A percentile compares a stretch with the other conserved stretches of the same genome.
phyloP scores from a whole-genome alignment of 2,329 filamentous ascomycete genomes.

The Xylaria sp. region DNA sequence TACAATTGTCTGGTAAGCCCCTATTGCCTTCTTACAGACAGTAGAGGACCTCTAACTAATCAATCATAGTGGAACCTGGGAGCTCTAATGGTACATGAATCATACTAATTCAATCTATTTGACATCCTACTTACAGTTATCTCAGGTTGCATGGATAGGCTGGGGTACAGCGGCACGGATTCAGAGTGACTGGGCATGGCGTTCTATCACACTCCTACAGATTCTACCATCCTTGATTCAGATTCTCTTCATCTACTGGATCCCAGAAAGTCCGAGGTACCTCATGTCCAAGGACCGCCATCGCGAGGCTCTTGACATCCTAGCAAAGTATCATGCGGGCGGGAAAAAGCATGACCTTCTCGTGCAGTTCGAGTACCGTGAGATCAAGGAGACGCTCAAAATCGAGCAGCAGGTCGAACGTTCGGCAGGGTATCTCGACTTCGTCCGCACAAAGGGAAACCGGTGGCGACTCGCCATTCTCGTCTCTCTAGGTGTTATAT shows the following conservation, averaged over 20 bases:
- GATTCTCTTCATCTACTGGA: slow-evolving; percentile 72
- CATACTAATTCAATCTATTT: not conserved
- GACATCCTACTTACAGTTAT: slow-evolving; percentile 5
- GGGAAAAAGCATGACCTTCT: slow-evolving; percentile 68
- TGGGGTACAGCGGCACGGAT: slow-evolving; percentile 71
- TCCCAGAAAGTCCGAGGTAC: slow-evolving; percentile 76
- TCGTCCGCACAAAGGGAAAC: slow-evolving; percentile 72
- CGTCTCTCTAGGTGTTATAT: slow-evolving; percentile 72
- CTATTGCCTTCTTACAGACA: not conserved
- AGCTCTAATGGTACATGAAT: slow-evolving; percentile 52
- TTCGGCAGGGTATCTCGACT: slow-evolving; percentile 67
- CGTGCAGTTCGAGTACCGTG: slow-evolving; percentile 73
- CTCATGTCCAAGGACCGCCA: slow-evolving; percentile 72
- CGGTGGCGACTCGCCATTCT: slow-evolving; percentile 71
- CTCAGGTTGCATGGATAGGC: slow-evolving; percentile 67
- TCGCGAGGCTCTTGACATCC: slow-evolving; percentile 69
- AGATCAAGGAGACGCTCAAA: slow-evolving; percentile 73
- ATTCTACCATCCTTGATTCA: slow-evolving; percentile 70
- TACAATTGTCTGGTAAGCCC: slow-evolving; percentile 68
- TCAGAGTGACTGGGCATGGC: slow-evolving; percentile 72
- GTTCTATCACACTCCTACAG: slow-evolving; percentile 73
- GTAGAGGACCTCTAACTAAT: not conserved
- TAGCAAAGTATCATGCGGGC: slow-evolving; percentile 73
- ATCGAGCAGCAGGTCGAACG: slow-evolving; percentile 64
- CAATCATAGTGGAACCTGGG: slow-evolving; percentile 67